These are phyloP conservation scores for Fusarium abutilonis DNA, from an alignment of 2,329 filamentous ascomycete genomes.

Conservation along the genomic window DNA sequence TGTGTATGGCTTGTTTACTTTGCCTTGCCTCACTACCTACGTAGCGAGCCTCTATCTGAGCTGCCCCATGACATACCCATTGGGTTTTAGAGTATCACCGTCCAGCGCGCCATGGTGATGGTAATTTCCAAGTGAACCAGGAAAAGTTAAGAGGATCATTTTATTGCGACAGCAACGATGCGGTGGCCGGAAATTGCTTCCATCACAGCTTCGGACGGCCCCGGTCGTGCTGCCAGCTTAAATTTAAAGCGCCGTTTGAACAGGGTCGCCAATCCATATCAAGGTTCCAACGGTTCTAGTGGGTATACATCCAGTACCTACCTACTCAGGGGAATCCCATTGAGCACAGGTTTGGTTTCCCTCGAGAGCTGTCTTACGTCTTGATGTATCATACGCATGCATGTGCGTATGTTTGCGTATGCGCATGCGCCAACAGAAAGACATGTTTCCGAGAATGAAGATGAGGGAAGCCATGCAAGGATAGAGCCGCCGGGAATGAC, in stretches of 20 bases:
- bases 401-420: constrained; percentile 13
- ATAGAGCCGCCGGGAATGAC: constrained; percentile 10
- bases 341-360: constrained; percentile 1
- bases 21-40: constrained; percentile 1
- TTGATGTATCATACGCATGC: constrained; percentile 19
- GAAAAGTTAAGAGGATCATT: constrained; percentile 28
- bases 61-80: constrained; percentile 27
- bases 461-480: constrained; percentile 26
- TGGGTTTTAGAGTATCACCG: constrained; percentile 38
- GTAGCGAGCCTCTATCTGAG: constrained; percentile 28
- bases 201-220: constrained; percentile 25
- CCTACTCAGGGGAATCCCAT: constrained; percentile 29
- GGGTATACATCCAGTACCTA: constrained; percentile 19
- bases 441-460: constrained; percentile 25
- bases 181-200: constrained; percentile 42
- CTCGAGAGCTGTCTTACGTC: constrained; percentile 29
- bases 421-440: constrained; percentile 20
- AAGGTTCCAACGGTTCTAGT: constrained; percentile 10
- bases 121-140: constrained; percentile 42
- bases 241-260: constrained; percentile 34
- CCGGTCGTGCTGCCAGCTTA: constrained; percentile 29
- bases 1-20: too few relatives aligned
- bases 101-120: constrained; percentile 36
- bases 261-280: constrained; percentile 10
- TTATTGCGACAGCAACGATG: constrained; percentile 40